A percentile compares a stretch with the other conserved stretches of the same genome.
Evolutionary conservation across 306 rosid genomes (phyloP).

Genomic region (apple (Malus domestica)): ASM211411v1 NC_041804.1:5771501-5772000

Average conservation of each 20-base stretch:
- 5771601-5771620: too few species aligned
- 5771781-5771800: conserved; percentile 98
- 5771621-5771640: not conserved
- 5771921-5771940: conserved; percentile 42
- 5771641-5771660: not conserved
- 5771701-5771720: not conserved
- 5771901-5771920: not conserved
- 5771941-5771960: conserved; percentile 96
- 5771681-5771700: not conserved
- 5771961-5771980: conserved; percentile 91
- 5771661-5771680: too few species aligned
- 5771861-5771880: not conserved
- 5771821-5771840: conserved; percentile 35
- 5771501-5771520: too few species aligned
- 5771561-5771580: too few species aligned
- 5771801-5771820: conserved; percentile 83
- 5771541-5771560: too few species aligned
- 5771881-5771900: not conserved
- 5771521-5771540: too few species aligned
- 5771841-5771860: not conserved
- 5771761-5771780: conserved; percentile 93
- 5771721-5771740: conserved; percentile 64
- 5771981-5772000: conserved; percentile 37
- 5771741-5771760: conserved; percentile 93
- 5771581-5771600: too few species aligned